Conservation (phyloP, 768 basidiomycete species). For the Trametes elegans region DNA sequence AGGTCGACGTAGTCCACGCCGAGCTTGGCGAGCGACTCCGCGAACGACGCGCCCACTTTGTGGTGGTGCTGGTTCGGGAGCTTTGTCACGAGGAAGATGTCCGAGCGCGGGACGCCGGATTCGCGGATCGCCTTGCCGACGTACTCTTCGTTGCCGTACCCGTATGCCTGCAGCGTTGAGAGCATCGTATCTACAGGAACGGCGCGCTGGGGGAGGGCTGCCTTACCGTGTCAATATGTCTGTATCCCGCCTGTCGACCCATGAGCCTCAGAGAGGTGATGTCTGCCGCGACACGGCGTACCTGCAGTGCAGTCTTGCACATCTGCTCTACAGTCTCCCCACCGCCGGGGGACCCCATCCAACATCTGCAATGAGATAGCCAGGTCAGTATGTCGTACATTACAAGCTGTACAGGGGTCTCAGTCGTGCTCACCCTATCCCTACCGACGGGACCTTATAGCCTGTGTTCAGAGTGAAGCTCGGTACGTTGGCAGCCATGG, state of each 20-base stretch:
- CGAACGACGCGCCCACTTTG: conserved; percentile 25
- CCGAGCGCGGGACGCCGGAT: conserved; percentile 47
- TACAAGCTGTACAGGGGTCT: background rate
- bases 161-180: conserved; percentile 1
- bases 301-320: conserved; percentile 21
- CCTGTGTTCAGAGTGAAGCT: conserved; percentile 69
- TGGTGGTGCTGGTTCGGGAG: conserved; percentile 36
- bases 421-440: conserved; percentile 43
- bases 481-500: conserved; percentile 20
- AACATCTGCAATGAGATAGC: conserved; percentile 49
- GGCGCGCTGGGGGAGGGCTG: background rate
- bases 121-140: conserved; percentile 70
- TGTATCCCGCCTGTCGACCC: conserved; percentile 68
- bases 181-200: background rate
- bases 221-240: conserved; percentile 55
- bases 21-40: conserved; percentile 40
- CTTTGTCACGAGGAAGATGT: conserved; percentile 29
- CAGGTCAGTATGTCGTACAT: background rate
- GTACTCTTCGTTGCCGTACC: conserved; percentile 59
- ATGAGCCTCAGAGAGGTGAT: conserved; percentile 48
- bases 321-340: conserved; percentile 48
- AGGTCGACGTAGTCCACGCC: conserved; percentile 35
- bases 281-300: background rate
- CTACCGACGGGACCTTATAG: conserved; percentile 69
- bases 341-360: conserved; percentile 65